A percentile compares a stretch with the other conserved stretches of the same genome.
These are phyloP conservation scores for Asterophora parasitica DNA, from an alignment of 768 basidiomycete genomes.

Conservation along the genomic window DNA sequence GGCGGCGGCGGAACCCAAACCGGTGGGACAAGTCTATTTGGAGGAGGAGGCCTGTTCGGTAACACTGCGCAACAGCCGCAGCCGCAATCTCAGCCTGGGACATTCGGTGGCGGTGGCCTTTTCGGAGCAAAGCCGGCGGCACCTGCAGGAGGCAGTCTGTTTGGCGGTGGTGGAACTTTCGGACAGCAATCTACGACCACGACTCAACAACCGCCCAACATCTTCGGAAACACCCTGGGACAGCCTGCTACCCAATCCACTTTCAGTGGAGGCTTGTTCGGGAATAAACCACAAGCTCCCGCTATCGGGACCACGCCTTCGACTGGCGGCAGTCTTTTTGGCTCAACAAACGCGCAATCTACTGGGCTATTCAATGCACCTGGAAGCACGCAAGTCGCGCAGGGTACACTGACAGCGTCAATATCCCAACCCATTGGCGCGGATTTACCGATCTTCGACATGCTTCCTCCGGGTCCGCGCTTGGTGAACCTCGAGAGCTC, in stretches of 20 bases:
- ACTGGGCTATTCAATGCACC: constrained; percentile 35
- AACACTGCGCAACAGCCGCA: constrained; percentile 25
- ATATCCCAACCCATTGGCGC: constrained; percentile 81
- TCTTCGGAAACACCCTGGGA: constrained; percentile 52
- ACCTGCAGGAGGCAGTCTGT: constrained; percentile 29
- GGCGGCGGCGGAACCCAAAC: constrained; percentile 23
- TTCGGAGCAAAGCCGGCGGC: constrained; percentile 42
- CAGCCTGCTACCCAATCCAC: constrained; percentile 35
- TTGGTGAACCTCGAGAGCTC: constrained; percentile 54
- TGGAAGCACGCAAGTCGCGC: constrained; percentile 37
- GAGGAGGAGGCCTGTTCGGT: constrained; percentile 27
- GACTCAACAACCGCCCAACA: constrained; percentile 28
- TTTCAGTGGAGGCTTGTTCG: constrained; percentile 49
- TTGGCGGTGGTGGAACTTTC: constrained; percentile 34
- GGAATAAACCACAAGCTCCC: constrained; percentile 47
- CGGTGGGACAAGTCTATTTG: constrained; percentile 32
- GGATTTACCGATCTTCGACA: constrained; percentile 67
- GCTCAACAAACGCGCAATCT: constrained; percentile 29
- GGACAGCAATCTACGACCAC: constrained; percentile 32
- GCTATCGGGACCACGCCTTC: constrained; percentile 40
- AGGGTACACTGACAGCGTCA: constrained; percentile 72
- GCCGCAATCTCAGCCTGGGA: constrained; percentile 28
- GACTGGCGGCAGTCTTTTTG: constrained; percentile 38
- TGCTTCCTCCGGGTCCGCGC: constrained; percentile 70
- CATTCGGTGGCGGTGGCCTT: constrained; percentile 26